Evolutionary conservation across 176 grass and related monocot genomes (phyloP).

Genomic region (Dendrocalamus sinicus): DNA sequence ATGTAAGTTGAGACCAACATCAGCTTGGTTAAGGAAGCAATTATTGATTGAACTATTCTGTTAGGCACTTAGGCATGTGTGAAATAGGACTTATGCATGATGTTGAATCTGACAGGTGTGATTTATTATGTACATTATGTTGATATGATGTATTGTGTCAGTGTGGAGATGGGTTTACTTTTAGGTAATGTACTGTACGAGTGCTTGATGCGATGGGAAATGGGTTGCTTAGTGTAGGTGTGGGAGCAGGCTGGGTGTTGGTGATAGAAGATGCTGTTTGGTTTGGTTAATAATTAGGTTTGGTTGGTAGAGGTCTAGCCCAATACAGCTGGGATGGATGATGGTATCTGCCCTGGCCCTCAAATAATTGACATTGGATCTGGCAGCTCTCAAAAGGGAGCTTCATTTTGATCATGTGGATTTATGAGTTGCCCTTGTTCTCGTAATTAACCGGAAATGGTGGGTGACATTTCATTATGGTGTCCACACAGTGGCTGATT

Average conservation of each 20-base stretch:
- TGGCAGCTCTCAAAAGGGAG: neutral
- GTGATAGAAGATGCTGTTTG: slow-evolving; percentile 15
- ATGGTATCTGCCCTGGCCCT: neutral
- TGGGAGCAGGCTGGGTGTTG: neutral
- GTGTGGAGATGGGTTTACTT: neutral
- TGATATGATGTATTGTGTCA: slow-evolving; percentile 19
- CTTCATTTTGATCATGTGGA: slow-evolving; percentile 29
- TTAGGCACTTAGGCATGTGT: neutral
- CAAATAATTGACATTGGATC: slow-evolving; percentile 22
- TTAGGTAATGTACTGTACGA: slow-evolving; percentile 6
- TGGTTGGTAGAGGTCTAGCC: slow-evolving; percentile 29
- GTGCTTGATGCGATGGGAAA: slow-evolving; percentile 13
- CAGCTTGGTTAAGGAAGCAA: neutral
- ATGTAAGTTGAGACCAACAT: neutral
- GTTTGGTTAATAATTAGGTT: slow-evolving; percentile 37
- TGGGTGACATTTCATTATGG: neutral
- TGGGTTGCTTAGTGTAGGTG: neutral
- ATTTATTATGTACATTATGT: slow-evolving; percentile 5
- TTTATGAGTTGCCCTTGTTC: slow-evolving; percentile 12
- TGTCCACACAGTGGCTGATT: slow-evolving; percentile 1
- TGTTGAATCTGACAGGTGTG: neutral
- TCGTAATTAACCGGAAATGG: slow-evolving; percentile 6
- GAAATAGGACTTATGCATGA: neutral
- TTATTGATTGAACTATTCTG: neutral
- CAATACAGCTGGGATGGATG: slow-evolving; percentile 30